Evolutionary conservation across 257 asterid genomes (phyloP).

Genomic region (Thymus mandschuricus): DNA sequence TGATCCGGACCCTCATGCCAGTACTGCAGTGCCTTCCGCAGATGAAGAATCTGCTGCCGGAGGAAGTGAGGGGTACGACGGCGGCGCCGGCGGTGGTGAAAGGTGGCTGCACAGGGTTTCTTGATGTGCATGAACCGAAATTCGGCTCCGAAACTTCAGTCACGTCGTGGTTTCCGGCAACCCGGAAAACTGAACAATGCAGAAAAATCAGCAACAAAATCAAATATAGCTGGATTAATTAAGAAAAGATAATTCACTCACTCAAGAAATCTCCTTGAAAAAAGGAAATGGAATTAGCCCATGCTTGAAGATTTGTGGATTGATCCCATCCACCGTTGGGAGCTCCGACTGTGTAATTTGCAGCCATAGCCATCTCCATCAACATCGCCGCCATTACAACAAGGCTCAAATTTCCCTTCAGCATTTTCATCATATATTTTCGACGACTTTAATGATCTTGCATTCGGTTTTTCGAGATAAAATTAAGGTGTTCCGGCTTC

Average conservation of each 20-base stretch:
- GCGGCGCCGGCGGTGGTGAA: slow-evolving; percentile 49
- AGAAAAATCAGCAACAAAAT: background rate
- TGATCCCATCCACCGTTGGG: slow-evolving; percentile 66
- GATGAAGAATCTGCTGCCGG: slow-evolving; percentile 66
- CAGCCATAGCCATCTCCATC: slow-evolving; percentile 45
- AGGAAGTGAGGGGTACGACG: slow-evolving; percentile 48
- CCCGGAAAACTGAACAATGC: slow-evolving; percentile 56
- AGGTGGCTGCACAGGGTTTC: slow-evolving; percentile 47
- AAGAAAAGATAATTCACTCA: slow-evolving; percentile 27
- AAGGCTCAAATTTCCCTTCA: slow-evolving; percentile 33
- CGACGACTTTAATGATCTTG: too few relatives aligned
- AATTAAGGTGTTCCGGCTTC: too few relatives aligned
- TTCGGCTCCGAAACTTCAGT: slow-evolving; percentile 61
- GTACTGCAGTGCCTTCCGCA: slow-evolving; percentile 68
- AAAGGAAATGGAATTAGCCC: slow-evolving; percentile 59
- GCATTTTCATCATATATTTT: slow-evolving; percentile 39
- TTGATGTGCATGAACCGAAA: slow-evolving; percentile 52
- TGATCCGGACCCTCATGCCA: slow-evolving; percentile 72
- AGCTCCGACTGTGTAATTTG: slow-evolving; percentile 60
- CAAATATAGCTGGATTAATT: too few relatives aligned
- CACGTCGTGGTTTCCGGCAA: slow-evolving; percentile 55
- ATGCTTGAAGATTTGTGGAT: slow-evolving; percentile 42
- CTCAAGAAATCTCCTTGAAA: slow-evolving; percentile 55
- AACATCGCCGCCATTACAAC: slow-evolving; percentile 32
- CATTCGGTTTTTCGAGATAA: too few relatives aligned